Evolutionary conservation across 2,329 filamentous ascomycete species (phyloP), one percentile per base, ranked within the genome.

Genomic region (Ambrosiella cleistominuta): DNA sequence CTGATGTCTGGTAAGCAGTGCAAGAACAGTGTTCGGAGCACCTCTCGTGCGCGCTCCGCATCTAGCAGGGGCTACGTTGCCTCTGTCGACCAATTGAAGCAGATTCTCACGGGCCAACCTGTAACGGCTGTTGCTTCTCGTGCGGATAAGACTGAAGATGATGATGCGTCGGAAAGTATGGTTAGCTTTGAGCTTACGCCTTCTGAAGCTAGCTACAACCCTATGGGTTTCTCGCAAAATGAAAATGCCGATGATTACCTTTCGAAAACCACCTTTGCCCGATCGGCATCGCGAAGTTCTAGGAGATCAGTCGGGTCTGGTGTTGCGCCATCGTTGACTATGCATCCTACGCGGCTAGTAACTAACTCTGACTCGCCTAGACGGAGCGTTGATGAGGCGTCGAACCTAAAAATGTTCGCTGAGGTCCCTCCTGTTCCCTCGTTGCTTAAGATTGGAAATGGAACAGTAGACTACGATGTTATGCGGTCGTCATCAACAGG

Each of bases 141-240:
- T 35, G 70, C 70, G 1, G 67, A 68, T 8, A 45, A 55, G 7
- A 63, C 63, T 3, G 70, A 69, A 37, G 72, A 74, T 17, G 74
- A 76, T 56, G 79, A 78, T 60, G 54, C 44, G 38, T 81, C 75
- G 65, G 84, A 88, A 57, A 86, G 82, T 67, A 78, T 88, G 73
- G 77, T 84, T 62, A 86, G 82, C 70, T 85, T 82, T 62, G 83
- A 86, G 59, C 76, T 79, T 63, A 78, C 78, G 50, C 74, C 79
- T n/a, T 85, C 82, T 6, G 83, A 87, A 65, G 70, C 80, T 17
- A 84, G 80, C 44, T 82, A 79, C 66, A 80, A 79, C 64, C 74
- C 64, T 58, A 68, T 69, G 39, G 68, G 68, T 3, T 64, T 44
- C 9, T 56, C 50, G 3, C 54, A 53, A 15, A 15, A 15, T 37